phyloP scores from a whole-genome alignment of 2,329 filamentous ascomycete genomes.

The Onygenales sp. region DNA sequence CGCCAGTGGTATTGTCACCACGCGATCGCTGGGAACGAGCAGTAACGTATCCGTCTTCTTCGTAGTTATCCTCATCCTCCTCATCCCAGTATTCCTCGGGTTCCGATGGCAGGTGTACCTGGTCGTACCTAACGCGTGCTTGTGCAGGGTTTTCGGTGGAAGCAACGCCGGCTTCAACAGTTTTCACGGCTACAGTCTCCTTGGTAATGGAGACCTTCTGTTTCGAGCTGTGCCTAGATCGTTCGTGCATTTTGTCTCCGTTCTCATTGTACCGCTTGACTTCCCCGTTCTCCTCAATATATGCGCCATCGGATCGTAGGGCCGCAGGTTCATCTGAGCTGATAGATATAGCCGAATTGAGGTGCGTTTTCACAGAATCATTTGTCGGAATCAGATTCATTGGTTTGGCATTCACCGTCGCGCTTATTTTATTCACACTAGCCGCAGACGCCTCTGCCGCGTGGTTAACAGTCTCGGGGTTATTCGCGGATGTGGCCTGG shows the following conservation, averaged over 20 bases:
- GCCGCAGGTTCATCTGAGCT: conserved; percentile 13
- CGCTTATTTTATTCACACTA: neutral
- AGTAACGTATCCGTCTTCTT: conserved; percentile 62
- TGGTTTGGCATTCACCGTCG: neutral
- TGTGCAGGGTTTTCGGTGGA: conserved; percentile 14
- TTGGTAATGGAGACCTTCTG: neutral
- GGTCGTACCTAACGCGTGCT: conserved; percentile 14
- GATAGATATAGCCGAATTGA: neutral
- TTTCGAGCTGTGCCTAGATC: neutral
- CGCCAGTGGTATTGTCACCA: conserved; percentile 62
- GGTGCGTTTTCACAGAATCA: conserved; percentile 6
- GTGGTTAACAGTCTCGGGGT: neutral
- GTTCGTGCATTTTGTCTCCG: neutral
- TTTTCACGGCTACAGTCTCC: neutral
- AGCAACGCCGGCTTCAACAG: neutral
- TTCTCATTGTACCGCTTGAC: conserved; percentile 11
- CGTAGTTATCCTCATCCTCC: conserved; percentile 66
- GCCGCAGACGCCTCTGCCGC: neutral
- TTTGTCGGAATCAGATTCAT: conserved; percentile 7
- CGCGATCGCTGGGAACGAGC: conserved; percentile 69
- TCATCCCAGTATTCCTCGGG: conserved; percentile 67
- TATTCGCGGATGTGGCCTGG: conserved; percentile 7
- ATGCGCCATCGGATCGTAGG: conserved; percentile 18
- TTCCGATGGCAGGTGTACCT: conserved; percentile 33
- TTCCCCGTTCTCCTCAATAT: conserved; percentile 19